phyloP scores from a whole-genome alignment of 768 basidiomycete genomes.

The Mycena kentingensis region DNA sequence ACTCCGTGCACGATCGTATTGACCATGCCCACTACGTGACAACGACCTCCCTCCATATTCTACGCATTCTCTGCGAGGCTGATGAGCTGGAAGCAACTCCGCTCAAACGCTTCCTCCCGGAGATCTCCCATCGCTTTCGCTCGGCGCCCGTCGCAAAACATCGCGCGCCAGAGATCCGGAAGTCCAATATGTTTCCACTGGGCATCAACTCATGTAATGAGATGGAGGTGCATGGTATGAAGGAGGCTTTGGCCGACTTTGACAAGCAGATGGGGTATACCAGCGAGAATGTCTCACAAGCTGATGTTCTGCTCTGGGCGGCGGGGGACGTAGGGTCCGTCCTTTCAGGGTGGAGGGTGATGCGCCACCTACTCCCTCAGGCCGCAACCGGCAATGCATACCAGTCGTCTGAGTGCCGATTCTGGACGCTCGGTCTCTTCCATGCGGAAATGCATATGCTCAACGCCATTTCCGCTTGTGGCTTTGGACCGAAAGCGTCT shows the following conservation, averaged over 20 bases:
- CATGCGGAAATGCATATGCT: background rate
- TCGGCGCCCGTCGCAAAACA: background rate
- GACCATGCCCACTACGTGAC: background rate
- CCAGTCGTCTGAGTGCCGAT: background rate
- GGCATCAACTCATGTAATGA: background rate
- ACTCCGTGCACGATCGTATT: too few species aligned
- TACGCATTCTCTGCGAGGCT: background rate
- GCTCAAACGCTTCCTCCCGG: background rate
- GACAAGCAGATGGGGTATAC: background rate
- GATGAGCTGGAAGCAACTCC: too few species aligned
- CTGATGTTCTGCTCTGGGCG: background rate
- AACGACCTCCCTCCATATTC: background rate
- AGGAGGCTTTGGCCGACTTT: background rate
- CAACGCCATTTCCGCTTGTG: background rate
- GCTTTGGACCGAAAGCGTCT: background rate
- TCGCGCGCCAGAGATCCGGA: background rate
- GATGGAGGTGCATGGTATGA: constrained; percentile 7
- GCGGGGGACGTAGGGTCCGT: constrained; percentile 3
- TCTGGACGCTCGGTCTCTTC: constrained; percentile 1
- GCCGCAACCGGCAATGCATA: background rate
- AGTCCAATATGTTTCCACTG: background rate
- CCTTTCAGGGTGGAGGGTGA: background rate
- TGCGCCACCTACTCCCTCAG: constrained; percentile 1
- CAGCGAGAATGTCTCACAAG: background rate
- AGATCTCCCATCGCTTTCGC: background rate